phyloP scores from a whole-genome alignment of 352 stramenopile genomes.

The Phytopythium boreale region DNA sequence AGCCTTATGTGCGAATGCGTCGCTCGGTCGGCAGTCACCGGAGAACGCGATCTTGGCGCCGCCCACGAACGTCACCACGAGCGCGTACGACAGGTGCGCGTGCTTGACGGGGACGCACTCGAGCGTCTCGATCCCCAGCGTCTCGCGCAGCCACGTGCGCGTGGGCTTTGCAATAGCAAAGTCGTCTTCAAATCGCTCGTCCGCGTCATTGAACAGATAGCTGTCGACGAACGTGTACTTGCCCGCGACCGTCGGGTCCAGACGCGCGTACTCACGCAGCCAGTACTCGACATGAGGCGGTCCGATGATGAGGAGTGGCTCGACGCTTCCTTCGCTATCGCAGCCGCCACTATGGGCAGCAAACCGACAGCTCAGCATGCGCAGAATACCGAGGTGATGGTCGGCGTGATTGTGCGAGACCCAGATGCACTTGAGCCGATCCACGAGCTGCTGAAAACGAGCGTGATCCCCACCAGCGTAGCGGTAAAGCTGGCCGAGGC shows the following conservation, averaged over 20 bases:
- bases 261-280: constrained; percentile 88
- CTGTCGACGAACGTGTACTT: constrained; percentile 91
- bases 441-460: constrained; percentile 48
- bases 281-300: constrained; percentile 87
- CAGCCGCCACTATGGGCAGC: neutral
- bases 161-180: constrained; percentile 33
- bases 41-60: constrained; percentile 91
- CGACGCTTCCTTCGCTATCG: constrained; percentile 16
- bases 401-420: constrained; percentile 98
- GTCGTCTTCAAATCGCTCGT: constrained; percentile 23
- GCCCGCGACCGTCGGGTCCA: constrained; percentile 71
- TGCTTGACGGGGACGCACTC: constrained; percentile 86
- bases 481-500: constrained; percentile 89
- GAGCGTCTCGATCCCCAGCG: constrained; percentile 43
- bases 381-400: constrained; percentile 94
- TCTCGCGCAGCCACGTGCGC: constrained; percentile 32
- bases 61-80: constrained; percentile 71
- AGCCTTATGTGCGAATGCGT: constrained; percentile 47
- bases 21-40: constrained; percentile 93
- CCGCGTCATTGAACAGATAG: constrained; percentile 70
- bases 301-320: constrained; percentile 90
- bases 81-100: constrained; percentile 87
- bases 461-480: constrained; percentile 41
- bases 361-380: constrained; percentile 81
- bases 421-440: constrained; percentile 91